Conservation (phyloP, 1,284 basidiomycete species). For the Cutaneotrichosporon cutaneum region DNA sequence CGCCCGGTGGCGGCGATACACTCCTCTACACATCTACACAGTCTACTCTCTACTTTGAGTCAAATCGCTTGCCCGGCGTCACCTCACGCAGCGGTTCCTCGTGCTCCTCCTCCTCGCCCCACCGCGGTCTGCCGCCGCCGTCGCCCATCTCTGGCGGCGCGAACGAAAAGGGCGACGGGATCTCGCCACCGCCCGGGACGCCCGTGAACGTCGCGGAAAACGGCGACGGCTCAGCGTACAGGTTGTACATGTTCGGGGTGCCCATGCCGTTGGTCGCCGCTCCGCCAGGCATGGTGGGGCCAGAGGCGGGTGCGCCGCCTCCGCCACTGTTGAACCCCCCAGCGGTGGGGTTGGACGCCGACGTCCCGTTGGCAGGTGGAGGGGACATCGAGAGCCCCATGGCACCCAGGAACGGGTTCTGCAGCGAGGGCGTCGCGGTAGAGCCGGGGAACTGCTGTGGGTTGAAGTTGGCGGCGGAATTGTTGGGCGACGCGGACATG, state of each 20-base stretch:
- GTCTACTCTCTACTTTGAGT: not conserved
- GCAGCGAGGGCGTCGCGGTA: not conserved
- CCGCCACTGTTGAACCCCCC: not conserved
- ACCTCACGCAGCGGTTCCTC: not conserved
- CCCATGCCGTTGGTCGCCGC: not conserved
- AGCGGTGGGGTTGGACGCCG: not conserved
- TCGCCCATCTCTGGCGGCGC: not conserved
- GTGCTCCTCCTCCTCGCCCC: not conserved
- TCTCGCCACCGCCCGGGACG: not conserved
- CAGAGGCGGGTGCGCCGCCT: not conserved
- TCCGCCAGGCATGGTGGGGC: not conserved
- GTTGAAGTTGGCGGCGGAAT: not conserved
- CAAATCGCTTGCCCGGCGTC: not conserved
- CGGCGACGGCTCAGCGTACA: not conserved
- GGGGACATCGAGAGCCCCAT: not conserved
- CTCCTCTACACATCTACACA: not conserved
- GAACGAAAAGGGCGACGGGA: constrained; percentile 5
- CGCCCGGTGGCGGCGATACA: not conserved
- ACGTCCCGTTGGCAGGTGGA: not conserved
- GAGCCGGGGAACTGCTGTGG: not conserved
- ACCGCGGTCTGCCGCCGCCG: not conserved
- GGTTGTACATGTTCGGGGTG: not conserved
- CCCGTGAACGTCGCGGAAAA: not conserved
- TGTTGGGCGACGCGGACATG: not conserved
- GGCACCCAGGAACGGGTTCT: not conserved